Evolutionary conservation across 1,284 basidiomycete genomes (phyloP).

Genomic region (Exobasidium cylindrosporum): DNA sequence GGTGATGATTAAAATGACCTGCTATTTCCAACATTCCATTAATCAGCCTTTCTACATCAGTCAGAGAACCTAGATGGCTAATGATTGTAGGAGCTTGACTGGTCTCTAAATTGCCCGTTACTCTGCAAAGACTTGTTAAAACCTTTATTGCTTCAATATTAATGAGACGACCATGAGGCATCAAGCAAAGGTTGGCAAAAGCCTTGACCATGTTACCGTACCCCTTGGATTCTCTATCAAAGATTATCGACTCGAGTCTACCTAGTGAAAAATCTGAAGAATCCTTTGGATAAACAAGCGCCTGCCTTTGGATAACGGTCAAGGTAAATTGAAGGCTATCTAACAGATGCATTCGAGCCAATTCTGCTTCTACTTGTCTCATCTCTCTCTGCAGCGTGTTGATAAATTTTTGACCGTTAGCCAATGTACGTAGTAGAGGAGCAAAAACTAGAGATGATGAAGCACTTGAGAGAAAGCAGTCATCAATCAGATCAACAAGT

Average conservation of each 20-base stretch:
- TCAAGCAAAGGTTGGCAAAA: constrained; percentile 30
- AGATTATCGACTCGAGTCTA: constrained; percentile 35
- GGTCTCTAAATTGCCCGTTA: neutral
- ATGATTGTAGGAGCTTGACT: constrained; percentile 26
- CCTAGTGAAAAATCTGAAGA: constrained; percentile 21
- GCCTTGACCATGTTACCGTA: constrained; percentile 34
- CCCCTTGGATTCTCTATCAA: constrained; percentile 34
- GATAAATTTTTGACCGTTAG: constrained; percentile 64
- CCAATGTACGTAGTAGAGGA: constrained; percentile 69
- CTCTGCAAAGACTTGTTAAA: constrained; percentile 16
- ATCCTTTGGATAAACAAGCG: constrained; percentile 17
- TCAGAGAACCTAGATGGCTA: constrained; percentile 50
- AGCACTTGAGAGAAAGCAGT: neutral
- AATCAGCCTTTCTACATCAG: constrained; percentile 43
- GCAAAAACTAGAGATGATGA: neutral
- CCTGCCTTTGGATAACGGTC: constrained; percentile 21
- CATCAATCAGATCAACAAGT: neutral
- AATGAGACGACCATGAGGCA: constrained; percentile 29
- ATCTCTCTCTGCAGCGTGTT: constrained; percentile 65
- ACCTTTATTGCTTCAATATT: constrained; percentile 23
- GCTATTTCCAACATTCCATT: constrained; percentile 30
- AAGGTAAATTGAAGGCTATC: constrained; percentile 64
- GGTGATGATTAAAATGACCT: constrained; percentile 61
- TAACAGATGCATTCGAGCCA: constrained; percentile 66
- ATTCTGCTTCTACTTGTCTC: constrained; percentile 67